Evolutionary conservation across 2,329 filamentous ascomycete genomes (phyloP), one percentile per base, ranked within the genome.

Genomic region (Orbilia blumenaviensis): DNA sequence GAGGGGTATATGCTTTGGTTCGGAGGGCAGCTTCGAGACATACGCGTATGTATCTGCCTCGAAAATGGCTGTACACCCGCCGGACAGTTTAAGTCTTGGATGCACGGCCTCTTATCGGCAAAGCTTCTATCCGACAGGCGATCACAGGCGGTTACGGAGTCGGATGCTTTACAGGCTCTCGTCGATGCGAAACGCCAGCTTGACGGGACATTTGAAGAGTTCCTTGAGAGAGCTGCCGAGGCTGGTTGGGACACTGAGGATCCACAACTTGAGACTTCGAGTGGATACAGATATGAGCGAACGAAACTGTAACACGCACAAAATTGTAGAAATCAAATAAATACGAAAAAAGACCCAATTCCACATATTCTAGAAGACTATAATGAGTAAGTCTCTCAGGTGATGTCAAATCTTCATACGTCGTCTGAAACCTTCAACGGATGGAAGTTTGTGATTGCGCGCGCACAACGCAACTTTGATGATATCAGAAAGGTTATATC

Each of bases 181-280:
- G 77, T 79, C 62, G 78, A 78, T 48, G 83, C 84, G 52, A 79
- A 86, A 73, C 81, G 82, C 52, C 79, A 83, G 44, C 80, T 83
- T 7, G 79, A 79, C 6, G 80, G 80, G 8, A 82, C 85, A 54
- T 88, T 90, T 81, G 81, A 83, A 78, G 79, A 82, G 80, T 81
- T 85, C 84, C 69, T 83, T 62, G 76, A 82, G 76, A 78, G 82
- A 76, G 76, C 89, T 66, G 80, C 78, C 71, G 81, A 81, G 34
- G 83, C 80, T 32, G 91, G 91, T 0, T 94, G 91, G 91, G 87
- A 93, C 82, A 79, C 91, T 52, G 84, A 88, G 67, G 85, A 85
- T 60, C 86, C 86, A 41, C 89, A 88, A 4, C 83, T 94, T 79
- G 91, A 93, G 84, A 93, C 90, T 16, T 85, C 83, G 72, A 84